Percentiles rank a stretch among this genome's conserved stretches.
Evolutionary conservation across 164 flowering plant species (phyloP).

Genomic region (Liquidambar formosana): DNA sequence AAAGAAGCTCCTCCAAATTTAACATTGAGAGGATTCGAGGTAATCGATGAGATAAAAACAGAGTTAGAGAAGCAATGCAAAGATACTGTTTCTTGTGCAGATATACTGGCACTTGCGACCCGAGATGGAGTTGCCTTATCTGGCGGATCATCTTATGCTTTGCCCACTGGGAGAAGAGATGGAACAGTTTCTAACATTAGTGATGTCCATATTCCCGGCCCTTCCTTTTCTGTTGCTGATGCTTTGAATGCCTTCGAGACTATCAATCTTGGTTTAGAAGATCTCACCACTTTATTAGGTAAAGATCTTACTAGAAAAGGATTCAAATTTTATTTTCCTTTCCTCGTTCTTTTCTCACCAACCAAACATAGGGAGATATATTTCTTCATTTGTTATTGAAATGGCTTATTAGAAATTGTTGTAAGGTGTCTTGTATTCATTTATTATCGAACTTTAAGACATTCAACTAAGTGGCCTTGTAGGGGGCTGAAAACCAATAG

Average conservation of each 20-base stretch:
- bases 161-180: conserved; percentile 47
- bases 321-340: too few species aligned
- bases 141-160: conserved; percentile 33
- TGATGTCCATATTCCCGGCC: conserved; percentile 35
- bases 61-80: conserved; percentile 26
- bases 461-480: too few species aligned
- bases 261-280: conserved; percentile 29
- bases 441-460: too few species aligned
- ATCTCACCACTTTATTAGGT: conserved; percentile 30
- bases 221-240: conserved; percentile 17
- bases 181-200: conserved; percentile 31
- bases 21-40: conserved; percentile 36
- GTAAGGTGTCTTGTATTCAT: too few species aligned
- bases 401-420: too few species aligned
- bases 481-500: too few species aligned
- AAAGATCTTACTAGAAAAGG: too few species aligned
- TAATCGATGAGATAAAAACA: conserved; percentile 38
- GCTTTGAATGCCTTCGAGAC: conserved; percentile 17
- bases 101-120: conserved; percentile 32
- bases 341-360: too few species aligned
- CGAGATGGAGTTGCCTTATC: conserved; percentile 30
- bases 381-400: too few species aligned
- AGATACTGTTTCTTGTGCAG: conserved; percentile 37
- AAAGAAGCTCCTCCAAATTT: conserved; percentile 34
- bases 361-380: too few species aligned